These are phyloP conservation scores for Neofusicoccum umdonicola DNA, from an alignment of 2,329 filamentous ascomycete genomes.

Conservation along the genomic window DNA sequence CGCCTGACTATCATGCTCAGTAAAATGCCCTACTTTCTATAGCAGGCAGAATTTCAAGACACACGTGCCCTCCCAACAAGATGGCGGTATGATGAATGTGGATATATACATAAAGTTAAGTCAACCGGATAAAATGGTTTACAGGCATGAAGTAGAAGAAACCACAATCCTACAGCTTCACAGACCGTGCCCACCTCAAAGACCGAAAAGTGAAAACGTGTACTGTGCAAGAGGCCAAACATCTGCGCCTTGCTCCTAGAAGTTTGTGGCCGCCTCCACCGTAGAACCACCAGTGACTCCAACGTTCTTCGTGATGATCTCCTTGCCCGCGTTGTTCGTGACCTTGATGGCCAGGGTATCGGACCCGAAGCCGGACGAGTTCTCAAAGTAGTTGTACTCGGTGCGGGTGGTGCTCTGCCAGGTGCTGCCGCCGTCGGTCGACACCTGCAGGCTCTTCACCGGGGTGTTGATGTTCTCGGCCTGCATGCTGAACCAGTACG, in stretches of 20 bases:
- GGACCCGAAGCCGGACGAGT: constrained; percentile 56
- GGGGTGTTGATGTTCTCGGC: constrained; percentile 61
- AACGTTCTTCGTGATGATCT: not conserved
- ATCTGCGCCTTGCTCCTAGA: not conserved
- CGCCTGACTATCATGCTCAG: too few relatives aligned
- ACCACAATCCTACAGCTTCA: too few relatives aligned
- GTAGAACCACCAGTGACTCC: not conserved
- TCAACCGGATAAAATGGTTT: too few relatives aligned
- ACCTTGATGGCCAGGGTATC: constrained; percentile 55
- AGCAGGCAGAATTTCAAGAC: too few relatives aligned
- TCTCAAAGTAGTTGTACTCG: constrained; percentile 60
- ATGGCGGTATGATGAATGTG: too few relatives aligned
- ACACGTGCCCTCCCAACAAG: too few relatives aligned
- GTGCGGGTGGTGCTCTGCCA: constrained; percentile 56
- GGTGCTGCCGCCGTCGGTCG: constrained; percentile 57
- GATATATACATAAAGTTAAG: too few relatives aligned
- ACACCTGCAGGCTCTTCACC: constrained; percentile 59
- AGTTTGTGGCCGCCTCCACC: not conserved
- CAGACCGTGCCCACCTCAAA: too few relatives aligned
- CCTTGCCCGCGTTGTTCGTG: constrained; percentile 32
- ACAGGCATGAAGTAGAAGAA: too few relatives aligned
- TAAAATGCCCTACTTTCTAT: too few relatives aligned
- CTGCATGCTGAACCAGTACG: constrained; percentile 61
- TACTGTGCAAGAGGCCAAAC: too few relatives aligned
- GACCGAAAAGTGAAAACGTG: too few relatives aligned